phyloP scores from a whole-genome alignment of 352 stramenopile genomes.

The Phytophthora sojae region DNA sequence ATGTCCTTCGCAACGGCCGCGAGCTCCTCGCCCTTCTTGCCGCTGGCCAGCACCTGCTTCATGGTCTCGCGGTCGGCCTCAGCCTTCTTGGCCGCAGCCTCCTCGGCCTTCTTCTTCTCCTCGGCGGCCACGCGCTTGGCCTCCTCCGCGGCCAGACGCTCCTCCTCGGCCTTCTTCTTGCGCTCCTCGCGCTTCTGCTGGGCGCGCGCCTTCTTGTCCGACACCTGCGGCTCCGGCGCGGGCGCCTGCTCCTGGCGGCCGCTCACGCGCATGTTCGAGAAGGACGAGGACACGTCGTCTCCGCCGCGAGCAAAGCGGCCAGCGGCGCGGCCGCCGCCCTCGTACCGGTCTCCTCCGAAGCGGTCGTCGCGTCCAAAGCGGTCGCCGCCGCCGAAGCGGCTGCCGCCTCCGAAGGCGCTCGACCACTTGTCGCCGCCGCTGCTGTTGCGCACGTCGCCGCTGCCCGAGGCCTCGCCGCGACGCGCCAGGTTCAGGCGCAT shows the following conservation, averaged over 20 bases:
- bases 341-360: constrained; percentile 43
- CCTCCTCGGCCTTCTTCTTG: constrained; percentile 87
- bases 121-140: constrained; percentile 67
- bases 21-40: constrained; percentile 76
- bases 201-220: constrained; percentile 65
- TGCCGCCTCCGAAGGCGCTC: constrained; percentile 50
- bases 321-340: constrained; percentile 25
- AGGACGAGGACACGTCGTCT: constrained; percentile 48
- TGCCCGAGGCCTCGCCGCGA: constrained; percentile 39
- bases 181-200: constrained; percentile 77
- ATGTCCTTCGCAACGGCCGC: constrained; percentile 56
- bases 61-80: constrained; percentile 64
- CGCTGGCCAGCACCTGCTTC: constrained; percentile 63
- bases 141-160: constrained; percentile 67
- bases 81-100: constrained; percentile 57
- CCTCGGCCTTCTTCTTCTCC: constrained; percentile 64
- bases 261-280: constrained; percentile 58
- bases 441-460: constrained; percentile 37
- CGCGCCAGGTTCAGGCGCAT: constrained; percentile 81
- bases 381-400: constrained; percentile 49
- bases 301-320: constrained; percentile 49
- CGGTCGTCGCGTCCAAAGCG: constrained; percentile 36
- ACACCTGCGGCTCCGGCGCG: constrained; percentile 9
- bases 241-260: constrained; percentile 33
- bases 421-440: constrained; percentile 70